Conservation (phyloP, 768 basidiomycete species). For the Kwoniella pini region DNA sequence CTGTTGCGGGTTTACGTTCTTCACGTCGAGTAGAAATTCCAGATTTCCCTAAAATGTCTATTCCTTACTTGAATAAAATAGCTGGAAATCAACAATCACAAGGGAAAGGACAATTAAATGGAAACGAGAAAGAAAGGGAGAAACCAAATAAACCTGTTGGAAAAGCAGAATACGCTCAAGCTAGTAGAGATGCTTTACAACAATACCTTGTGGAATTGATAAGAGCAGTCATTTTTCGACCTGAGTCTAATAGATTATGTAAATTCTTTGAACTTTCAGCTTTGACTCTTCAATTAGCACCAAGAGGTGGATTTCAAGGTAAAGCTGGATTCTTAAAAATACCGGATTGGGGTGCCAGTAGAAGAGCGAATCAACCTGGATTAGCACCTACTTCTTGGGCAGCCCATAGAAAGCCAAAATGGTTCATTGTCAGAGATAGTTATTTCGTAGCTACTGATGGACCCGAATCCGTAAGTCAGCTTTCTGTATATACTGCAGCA, state of each 20-base stretch:
- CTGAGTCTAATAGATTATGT: slow-evolving; percentile 81
- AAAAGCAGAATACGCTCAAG: slow-evolving; percentile 56
- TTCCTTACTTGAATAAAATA: slow-evolving; percentile 84
- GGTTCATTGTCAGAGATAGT: slow-evolving; percentile 91
- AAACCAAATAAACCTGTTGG: slow-evolving; percentile 29
- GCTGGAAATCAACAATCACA: slow-evolving; percentile 65
- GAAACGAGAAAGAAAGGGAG: slow-evolving; percentile 48
- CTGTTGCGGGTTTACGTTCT: slow-evolving; percentile 63
- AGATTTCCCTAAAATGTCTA: slow-evolving; percentile 80
- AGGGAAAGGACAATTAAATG: slow-evolving; percentile 53
- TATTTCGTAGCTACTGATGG: slow-evolving; percentile 85
- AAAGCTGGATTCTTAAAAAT: slow-evolving; percentile 78
- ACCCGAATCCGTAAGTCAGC: slow-evolving; percentile 69
- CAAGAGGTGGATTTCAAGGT: slow-evolving; percentile 76
- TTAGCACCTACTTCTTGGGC: slow-evolving; percentile 56
- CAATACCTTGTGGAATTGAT: slow-evolving; percentile 85
- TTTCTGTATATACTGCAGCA: too few relatives aligned
- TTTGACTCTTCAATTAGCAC: slow-evolving; percentile 74
- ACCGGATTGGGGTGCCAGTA: slow-evolving; percentile 49
- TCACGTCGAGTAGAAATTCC: slow-evolving; percentile 73
- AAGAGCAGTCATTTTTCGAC: slow-evolving; percentile 93
- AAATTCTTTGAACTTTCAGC: slow-evolving; percentile 91
- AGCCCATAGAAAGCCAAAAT: slow-evolving; percentile 64
- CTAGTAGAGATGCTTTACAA: slow-evolving; percentile 80
- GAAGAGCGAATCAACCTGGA: slow-evolving; percentile 55